phyloP scores from a whole-genome alignment of 2,329 filamentous ascomycete genomes.

The Fusarium sp. region DNA sequence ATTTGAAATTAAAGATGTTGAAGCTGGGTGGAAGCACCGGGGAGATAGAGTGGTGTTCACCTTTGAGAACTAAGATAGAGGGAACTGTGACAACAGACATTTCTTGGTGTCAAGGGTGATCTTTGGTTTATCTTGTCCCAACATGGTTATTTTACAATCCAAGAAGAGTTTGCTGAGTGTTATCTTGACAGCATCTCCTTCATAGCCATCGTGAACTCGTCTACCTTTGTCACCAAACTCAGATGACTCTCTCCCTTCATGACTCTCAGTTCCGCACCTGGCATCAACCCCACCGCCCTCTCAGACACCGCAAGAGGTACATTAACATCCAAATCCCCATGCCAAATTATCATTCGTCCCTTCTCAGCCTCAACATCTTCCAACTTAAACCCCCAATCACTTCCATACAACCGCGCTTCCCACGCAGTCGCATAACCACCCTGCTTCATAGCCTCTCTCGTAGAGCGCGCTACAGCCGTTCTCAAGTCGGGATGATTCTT shows the following conservation, averaged over 20 bases:
- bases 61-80: background rate
- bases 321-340: conserved; percentile 27
- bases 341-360: conserved; percentile 30
- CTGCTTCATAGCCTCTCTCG: conserved; percentile 18
- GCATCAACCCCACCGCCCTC: conserved; percentile 16
- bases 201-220: conserved; percentile 5
- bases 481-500: background rate
- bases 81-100: background rate
- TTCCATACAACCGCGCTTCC: conserved; percentile 28
- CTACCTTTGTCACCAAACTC: conserved; percentile 19
- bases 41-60: background rate
- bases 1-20: too few species aligned
- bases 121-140: too few species aligned
- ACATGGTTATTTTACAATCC: too few species aligned
- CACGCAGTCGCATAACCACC: conserved; percentile 22
- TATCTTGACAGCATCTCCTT: conserved; percentile 15
- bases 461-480: background rate
- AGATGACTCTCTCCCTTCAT: conserved; percentile 31
- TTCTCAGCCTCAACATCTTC: conserved; percentile 28
- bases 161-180: background rate
- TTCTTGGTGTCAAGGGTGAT: too few species aligned
- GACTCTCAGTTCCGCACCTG: conserved; percentile 18
- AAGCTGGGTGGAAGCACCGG: too few species aligned
- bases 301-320: conserved; percentile 22
- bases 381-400: conserved; percentile 30